These are phyloP conservation scores for Trametes meyenii DNA, from an alignment of 768 basidiomycete genomes.

Conservation along the genomic window DNA sequence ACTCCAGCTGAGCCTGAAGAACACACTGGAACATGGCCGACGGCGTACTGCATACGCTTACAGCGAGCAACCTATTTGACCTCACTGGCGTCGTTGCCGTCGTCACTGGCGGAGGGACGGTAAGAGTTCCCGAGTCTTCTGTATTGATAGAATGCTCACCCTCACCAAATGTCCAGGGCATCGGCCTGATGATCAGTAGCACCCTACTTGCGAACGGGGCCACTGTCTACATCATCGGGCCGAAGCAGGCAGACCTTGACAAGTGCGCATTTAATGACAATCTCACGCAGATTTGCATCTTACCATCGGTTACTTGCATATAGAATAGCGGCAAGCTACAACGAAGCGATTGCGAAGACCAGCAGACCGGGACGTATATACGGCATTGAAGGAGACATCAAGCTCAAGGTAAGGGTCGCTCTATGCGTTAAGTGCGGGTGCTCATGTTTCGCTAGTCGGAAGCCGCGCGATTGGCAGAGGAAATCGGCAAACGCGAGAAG, in stretches of 20 bases:
- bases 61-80: too few species aligned
- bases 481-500: slow-evolving; percentile 41
- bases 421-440: neutral
- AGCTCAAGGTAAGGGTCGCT: slow-evolving; percentile 37
- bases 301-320: neutral
- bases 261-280: slow-evolving; percentile 28
- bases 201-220: slow-evolving; percentile 52
- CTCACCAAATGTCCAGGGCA: slow-evolving; percentile 36
- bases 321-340: slow-evolving; percentile 42
- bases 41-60: too few species aligned
- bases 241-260: slow-evolving; percentile 44
- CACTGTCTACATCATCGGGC: slow-evolving; percentile 51
- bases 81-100: too few species aligned
- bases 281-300: neutral
- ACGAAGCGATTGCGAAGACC: slow-evolving; percentile 37
- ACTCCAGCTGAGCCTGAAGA: too few species aligned
- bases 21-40: too few species aligned
- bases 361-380: slow-evolving; percentile 40
- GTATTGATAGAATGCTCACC: too few species aligned
- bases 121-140: too few species aligned
- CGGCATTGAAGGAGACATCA: slow-evolving; percentile 45
- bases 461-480: slow-evolving; percentile 44
- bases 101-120: too few species aligned
- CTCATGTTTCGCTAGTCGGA: slow-evolving; percentile 37
- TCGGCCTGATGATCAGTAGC: slow-evolving; percentile 53